Conservation (phyloP, 2,329 filamentous ascomycete species). For the Dendrostoma leiphaemia region DNA sequence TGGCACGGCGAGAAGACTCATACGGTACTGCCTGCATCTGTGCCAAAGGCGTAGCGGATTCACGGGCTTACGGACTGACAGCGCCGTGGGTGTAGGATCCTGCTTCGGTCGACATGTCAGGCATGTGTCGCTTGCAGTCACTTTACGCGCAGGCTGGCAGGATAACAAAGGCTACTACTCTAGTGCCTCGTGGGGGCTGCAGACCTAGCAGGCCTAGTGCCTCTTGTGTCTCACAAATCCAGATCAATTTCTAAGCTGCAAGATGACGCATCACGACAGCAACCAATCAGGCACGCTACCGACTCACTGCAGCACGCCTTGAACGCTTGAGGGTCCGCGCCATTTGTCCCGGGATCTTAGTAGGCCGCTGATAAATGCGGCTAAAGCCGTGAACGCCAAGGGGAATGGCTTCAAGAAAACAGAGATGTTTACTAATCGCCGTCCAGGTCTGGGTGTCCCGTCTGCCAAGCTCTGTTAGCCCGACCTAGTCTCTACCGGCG, state of each 20-base stretch:
- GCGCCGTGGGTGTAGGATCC: too few species aligned
- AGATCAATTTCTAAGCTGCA: conserved; percentile 11
- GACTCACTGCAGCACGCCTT: not conserved
- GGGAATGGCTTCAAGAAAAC: not conserved
- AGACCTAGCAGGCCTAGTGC: not conserved
- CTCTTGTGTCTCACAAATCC: not conserved
- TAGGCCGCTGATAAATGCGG: conserved; percentile 12
- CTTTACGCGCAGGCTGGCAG: not conserved
- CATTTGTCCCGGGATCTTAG: too few species aligned
- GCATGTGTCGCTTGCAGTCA: too few species aligned
- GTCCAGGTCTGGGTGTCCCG: not conserved
- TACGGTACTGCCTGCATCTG: too few species aligned
- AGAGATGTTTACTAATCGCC: conserved; percentile 13
- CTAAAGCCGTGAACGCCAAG: conserved; percentile 4
- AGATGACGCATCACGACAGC: conserved; percentile 6
- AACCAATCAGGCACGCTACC: not conserved
- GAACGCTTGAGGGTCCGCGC: not conserved
- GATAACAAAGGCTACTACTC: not conserved
- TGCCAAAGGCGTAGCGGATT: too few species aligned
- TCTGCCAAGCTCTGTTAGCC: not conserved
- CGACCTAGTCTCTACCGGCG: too few species aligned
- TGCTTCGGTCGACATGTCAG: too few species aligned
- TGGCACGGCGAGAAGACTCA: too few species aligned
- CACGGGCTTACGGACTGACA: too few species aligned
- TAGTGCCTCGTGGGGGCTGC: not conserved